Evolutionary conservation across 352 stramenopile genomes (phyloP).

Genomic region (Globisporangium iwayamae): DNA sequence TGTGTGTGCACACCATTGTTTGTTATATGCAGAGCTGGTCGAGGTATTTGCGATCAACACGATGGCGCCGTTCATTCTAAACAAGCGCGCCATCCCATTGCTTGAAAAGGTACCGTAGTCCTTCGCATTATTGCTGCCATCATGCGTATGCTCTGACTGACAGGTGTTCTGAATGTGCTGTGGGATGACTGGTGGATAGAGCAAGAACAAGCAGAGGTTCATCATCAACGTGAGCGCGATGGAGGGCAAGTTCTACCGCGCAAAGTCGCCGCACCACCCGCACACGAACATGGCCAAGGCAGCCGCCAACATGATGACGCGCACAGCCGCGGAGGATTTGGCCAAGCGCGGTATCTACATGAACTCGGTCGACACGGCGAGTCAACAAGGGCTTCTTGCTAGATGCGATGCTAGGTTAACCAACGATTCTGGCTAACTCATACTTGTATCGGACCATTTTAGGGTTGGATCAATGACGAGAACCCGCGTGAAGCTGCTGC

Average conservation of each 20-base stretch:
- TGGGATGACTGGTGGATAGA: constrained; percentile 20
- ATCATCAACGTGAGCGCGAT: constrained; percentile 96
- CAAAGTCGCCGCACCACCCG: constrained; percentile 92
- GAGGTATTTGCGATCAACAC: constrained; percentile 92
- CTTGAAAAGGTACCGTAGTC: constrained; percentile 44
- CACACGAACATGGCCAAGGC: constrained; percentile 97
- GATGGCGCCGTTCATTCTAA: constrained; percentile 94
- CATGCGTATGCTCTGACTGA: neutral
- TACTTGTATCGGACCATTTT: neutral
- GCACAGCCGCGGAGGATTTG: constrained; percentile 89
- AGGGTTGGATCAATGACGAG: constrained; percentile 97
- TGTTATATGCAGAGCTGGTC: constrained; percentile 47
- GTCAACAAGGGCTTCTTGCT: neutral
- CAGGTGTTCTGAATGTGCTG: neutral
- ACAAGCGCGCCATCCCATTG: constrained; percentile 70
- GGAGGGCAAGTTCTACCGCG: constrained; percentile 96
- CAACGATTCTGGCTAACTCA: neutral
- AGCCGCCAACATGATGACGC: constrained; percentile 96
- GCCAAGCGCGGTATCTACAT: constrained; percentile 90
- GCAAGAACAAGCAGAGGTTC: constrained; percentile 43
- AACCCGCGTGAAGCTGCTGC: constrained; percentile 91
- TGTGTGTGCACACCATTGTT: neutral
- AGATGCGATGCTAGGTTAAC: too few species aligned
- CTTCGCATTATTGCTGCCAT: neutral
- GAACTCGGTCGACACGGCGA: constrained; percentile 93